Evolutionary conservation across 495 filamentous ascomycete genomes (phyloP).

Genomic region (Lasiosphaeria miniovina): DNA sequence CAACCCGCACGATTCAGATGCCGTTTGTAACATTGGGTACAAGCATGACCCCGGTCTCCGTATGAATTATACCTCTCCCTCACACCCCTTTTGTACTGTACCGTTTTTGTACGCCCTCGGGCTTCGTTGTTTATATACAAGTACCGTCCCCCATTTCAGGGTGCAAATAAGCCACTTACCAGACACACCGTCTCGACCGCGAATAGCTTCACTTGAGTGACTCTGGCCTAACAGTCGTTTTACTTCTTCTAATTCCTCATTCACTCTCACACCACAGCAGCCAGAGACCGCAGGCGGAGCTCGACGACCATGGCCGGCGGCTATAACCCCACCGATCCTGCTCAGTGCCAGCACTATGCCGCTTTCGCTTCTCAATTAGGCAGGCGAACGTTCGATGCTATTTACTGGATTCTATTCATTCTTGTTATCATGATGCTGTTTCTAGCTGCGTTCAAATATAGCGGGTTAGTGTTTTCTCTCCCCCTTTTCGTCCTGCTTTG

Average conservation of each 20-base stretch:
- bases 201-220: background rate
- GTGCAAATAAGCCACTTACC: background rate
- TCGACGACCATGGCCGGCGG: constrained; percentile 35
- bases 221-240: background rate
- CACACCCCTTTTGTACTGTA: constrained; percentile 7
- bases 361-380: constrained; percentile 40
- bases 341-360: constrained; percentile 44
- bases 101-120: background rate
- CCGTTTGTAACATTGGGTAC: constrained; percentile 9
- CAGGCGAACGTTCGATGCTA: constrained; percentile 38
- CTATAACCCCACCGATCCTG: constrained; percentile 28
- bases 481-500: background rate
- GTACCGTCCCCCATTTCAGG: background rate
- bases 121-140: background rate
- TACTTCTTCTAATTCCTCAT: background rate
- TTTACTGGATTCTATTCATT: constrained; percentile 48
- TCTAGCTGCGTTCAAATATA: constrained; percentile 38
- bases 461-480: constrained; percentile 31
- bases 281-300: background rate
- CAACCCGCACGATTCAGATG: constrained; percentile 15
- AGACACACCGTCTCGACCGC: background rate
- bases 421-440: constrained; percentile 39
- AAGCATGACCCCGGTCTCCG: constrained; percentile 10
- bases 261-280: background rate
- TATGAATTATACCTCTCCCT: constrained; percentile 17